Evolutionary conservation across 2,329 filamentous ascomycete genomes (phyloP), one percentile per base, ranked within the genome.

Genomic region (Beauveria asiatica): DNA sequence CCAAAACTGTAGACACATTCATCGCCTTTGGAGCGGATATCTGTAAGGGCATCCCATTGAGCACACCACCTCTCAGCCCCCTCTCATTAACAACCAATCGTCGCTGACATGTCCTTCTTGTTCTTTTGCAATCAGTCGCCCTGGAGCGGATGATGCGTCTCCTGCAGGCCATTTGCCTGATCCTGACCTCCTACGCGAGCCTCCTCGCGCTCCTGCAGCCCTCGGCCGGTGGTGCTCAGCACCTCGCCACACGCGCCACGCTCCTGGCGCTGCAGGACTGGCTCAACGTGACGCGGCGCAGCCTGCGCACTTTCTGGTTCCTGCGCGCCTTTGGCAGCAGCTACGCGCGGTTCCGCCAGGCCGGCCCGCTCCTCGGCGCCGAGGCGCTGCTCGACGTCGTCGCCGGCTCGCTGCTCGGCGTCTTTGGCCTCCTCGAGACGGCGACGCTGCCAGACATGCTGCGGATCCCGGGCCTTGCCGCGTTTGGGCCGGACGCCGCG

Each of bases 301-400:
- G 83, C 71, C 80, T 90, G 68, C 83, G 88, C 13, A 75, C 88
- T 61, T 87, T 89, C 69, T 84, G 85, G 66, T 90, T 87, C 69
- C 72, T 88, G 57, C 83, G 84, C 50, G 79, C 77, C 53, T 86
- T 89, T 65, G 69, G 75, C 25, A 69, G 74, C 2, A 82, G 84
- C 1, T 79, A 78, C 67, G 67, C 69, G 3, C 67, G 76, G 33
- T 82, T 76, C 65, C 45, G 61, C 65, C 46, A 61, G 9, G 58
- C 68, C 4, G 53, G 8, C 30, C 17, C 11, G 37, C 21, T 50
- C 65, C 10, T 68, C 67, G 62, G 64, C 37, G 62, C 73, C 41
- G 77, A 74, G 55, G 69, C 65, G 27, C 80, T 74, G 73, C 73
- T 89, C 3, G 82, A 84, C 42, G 74, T 86, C 5, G 72, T 80